Conservation (phyloP, 176 grass and related monocot genomes). For the Ananas comosus region DNA sequence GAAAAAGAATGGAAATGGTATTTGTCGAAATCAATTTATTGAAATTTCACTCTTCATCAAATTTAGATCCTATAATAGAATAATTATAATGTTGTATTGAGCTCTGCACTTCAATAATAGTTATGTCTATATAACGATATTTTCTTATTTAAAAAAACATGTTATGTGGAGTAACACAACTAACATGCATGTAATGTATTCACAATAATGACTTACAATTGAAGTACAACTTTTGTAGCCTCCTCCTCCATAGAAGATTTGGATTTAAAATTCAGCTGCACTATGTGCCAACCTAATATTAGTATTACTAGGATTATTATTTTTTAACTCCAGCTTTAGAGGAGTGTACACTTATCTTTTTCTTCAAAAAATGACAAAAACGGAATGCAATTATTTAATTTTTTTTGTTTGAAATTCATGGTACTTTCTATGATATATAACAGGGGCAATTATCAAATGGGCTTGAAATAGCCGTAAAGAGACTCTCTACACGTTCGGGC, state of each 20-base stretch:
- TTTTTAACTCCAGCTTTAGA: too few species aligned
- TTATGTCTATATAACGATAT: too few species aligned
- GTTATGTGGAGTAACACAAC: too few species aligned
- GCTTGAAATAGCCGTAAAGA: conserved; percentile 33
- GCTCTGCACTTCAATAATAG: too few species aligned
- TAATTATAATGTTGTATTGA: too few species aligned
- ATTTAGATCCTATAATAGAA: too few species aligned
- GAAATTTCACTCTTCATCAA: background rate
- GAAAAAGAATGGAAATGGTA: background rate
- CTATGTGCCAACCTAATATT: too few species aligned
- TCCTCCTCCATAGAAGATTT: too few species aligned
- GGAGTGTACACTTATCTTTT: background rate
- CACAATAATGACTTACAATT: conserved; percentile 25
- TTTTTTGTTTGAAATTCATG: background rate
- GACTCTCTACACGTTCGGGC: conserved; percentile 10
- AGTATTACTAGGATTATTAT: too few species aligned
- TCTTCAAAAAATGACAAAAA: background rate
- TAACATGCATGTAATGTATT: background rate
- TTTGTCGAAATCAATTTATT: background rate
- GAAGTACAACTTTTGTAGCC: conserved; percentile 1
- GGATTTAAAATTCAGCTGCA: too few species aligned
- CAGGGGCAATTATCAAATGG: conserved; percentile 17
- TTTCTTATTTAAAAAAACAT: too few species aligned
- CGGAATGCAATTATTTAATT: background rate
- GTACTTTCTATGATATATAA: background rate